These are phyloP conservation scores for Durotheca rogersii DNA, from an alignment of 495 filamentous ascomycete species.

Conservation along the genomic window DNA sequence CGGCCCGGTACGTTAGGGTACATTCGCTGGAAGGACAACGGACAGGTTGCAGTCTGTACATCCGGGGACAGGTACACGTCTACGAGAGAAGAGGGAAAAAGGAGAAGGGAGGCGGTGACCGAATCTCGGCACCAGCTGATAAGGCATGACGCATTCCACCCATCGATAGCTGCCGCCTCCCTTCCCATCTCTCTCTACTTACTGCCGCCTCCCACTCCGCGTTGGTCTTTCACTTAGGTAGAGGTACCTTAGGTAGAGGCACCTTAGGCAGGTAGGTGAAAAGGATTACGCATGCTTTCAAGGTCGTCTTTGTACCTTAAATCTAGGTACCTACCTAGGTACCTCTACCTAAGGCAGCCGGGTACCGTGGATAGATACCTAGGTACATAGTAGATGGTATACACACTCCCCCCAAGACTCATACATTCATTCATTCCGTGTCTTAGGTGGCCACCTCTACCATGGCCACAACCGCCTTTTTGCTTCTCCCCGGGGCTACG, in stretches of 20 bases:
- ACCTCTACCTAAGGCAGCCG: background rate
- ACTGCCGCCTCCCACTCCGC: background rate
- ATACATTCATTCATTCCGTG: too few species aligned
- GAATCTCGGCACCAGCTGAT: slow-evolving; percentile 6
- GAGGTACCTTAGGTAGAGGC: background rate
- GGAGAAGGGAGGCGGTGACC: slow-evolving; percentile 4
- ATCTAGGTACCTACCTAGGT: background rate
- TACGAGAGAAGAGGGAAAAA: background rate
- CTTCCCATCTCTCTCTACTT: slow-evolving; percentile 1
- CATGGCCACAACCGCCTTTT: too few species aligned
- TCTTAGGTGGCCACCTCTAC: too few species aligned
- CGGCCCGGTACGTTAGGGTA: background rate
- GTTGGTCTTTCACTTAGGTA: too few species aligned
- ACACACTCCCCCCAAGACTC: too few species aligned
- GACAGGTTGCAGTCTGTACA: too few species aligned
- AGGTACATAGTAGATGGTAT: too few species aligned
- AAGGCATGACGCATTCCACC: slow-evolving; percentile 13
- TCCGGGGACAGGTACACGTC: too few species aligned
- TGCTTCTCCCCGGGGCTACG: too few species aligned
- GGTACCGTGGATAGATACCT: too few species aligned
- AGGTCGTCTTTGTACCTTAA: background rate
- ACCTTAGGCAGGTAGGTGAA: background rate
- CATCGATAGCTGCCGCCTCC: background rate
- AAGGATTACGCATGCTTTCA: background rate
- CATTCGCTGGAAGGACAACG: too few species aligned